Conservation (phyloP, 768 basidiomycete genomes). For the Lanmaoa pseudosensibilis region DNA sequence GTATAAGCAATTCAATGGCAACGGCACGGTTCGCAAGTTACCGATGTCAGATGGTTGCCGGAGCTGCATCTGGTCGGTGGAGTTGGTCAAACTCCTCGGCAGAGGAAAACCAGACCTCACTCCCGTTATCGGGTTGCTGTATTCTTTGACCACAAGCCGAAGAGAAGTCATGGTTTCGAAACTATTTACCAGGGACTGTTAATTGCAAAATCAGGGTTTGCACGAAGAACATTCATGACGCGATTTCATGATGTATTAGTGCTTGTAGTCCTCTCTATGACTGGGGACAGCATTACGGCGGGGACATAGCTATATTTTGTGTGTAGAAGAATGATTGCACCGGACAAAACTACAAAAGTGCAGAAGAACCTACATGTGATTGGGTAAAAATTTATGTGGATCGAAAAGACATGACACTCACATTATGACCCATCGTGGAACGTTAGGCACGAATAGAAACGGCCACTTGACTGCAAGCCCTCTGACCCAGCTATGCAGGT, state of each 20-base stretch:
- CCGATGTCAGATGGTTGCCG: conserved; percentile 14
- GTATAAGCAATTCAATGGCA: conserved; percentile 31
- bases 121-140: neutral
- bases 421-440: neutral
- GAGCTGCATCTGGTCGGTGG: neutral
- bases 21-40: conserved; percentile 19
- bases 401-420: neutral
- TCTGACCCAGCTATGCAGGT: conserved; percentile 43
- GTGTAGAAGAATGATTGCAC: conserved; percentile 5
- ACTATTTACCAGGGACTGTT: conserved; percentile 15
- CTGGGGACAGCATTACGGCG: conserved; percentile 20
- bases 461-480: neutral
- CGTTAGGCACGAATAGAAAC: neutral
- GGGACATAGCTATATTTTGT: conserved; percentile 21
- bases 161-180: neutral
- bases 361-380: conserved; percentile 1
- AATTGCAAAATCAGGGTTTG: conserved; percentile 6
- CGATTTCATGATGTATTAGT: conserved; percentile 15
- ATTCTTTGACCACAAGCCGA: neutral
- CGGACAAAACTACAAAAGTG: conserved; percentile 1
- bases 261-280: conserved; percentile 17
- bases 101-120: neutral
- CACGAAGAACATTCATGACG: conserved; percentile 14
- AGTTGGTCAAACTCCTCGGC: neutral
- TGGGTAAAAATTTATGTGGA: neutral